Evolutionary conservation across 352 stramenopile species (phyloP).

Genomic region (Phytophthora chlamydospora): DNA sequence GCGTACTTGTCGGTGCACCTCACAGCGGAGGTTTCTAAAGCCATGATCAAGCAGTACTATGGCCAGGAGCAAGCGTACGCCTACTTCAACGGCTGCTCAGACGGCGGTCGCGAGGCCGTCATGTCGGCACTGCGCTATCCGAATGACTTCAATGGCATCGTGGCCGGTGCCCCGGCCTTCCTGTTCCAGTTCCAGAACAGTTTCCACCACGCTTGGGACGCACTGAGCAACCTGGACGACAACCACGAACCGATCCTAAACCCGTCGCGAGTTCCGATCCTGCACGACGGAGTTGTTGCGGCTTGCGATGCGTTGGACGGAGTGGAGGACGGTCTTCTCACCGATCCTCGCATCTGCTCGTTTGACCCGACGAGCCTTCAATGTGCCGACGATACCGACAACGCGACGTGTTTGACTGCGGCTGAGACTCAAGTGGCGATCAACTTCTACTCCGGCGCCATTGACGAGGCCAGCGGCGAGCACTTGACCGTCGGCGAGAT

Average conservation of each 20-base stretch:
- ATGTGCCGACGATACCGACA: constrained; percentile 17
- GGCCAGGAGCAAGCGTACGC: constrained; percentile 34
- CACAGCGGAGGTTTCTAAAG: constrained; percentile 35
- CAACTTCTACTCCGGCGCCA: constrained; percentile 42
- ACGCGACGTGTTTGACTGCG: constrained; percentile 18
- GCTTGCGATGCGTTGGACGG: constrained; percentile 36
- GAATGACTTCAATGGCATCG: constrained; percentile 42
- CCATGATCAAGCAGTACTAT: constrained; percentile 50
- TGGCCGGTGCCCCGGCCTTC: constrained; percentile 39
- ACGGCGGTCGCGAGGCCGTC: constrained; percentile 41
- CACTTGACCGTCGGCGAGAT: constrained; percentile 44
- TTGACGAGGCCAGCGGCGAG: constrained; percentile 26
- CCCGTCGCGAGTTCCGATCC: constrained; percentile 24
- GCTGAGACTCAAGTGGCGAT: constrained; percentile 20
- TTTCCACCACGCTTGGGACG: constrained; percentile 39
- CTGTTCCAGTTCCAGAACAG: constrained; percentile 44
- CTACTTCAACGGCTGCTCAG: constrained; percentile 50
- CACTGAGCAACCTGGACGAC: constrained; percentile 29
- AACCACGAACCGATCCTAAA: constrained; percentile 32
- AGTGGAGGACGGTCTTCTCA: constrained; percentile 27
- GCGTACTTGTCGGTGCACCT: constrained; percentile 42
- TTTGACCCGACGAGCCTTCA: constrained; percentile 20
- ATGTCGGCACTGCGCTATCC: constrained; percentile 42
- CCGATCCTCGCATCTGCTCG: constrained; percentile 27
- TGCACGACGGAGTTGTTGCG: constrained; percentile 33